These are phyloP conservation scores for Euptelea pleiosperma DNA, from an alignment of 164 flowering plant genomes.

Conservation along the genomic window DNA sequence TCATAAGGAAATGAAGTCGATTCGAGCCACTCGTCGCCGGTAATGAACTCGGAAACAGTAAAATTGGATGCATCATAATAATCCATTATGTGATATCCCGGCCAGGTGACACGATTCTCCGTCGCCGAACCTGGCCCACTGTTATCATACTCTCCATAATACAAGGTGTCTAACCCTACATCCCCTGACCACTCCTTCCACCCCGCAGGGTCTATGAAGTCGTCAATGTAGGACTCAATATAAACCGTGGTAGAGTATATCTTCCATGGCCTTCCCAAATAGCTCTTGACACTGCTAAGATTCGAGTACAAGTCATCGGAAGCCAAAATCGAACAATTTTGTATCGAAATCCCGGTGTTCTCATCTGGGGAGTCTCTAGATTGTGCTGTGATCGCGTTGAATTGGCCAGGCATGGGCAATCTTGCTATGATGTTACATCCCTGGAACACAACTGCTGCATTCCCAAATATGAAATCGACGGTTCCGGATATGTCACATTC, in stretches of 20 bases:
- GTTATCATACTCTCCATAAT: constrained; percentile 64
- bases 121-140: constrained; percentile 54
- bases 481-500: constrained; percentile 76
- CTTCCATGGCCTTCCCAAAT: constrained; percentile 76
- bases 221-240: constrained; percentile 56
- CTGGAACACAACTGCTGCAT: constrained; percentile 77
- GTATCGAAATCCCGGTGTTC: constrained; percentile 64
- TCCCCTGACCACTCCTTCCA: constrained; percentile 57
- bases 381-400: constrained; percentile 65
- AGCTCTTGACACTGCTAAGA: constrained; percentile 34
- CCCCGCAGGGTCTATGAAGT: constrained; percentile 44
- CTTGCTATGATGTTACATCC: constrained; percentile 46
- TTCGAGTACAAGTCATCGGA: constrained; percentile 38
- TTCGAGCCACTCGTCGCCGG: constrained; percentile 58
- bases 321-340: constrained; percentile 58
- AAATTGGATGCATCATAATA: constrained; percentile 51
- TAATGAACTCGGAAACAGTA: constrained; percentile 52
- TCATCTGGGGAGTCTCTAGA: constrained; percentile 49
- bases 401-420: constrained; percentile 57
- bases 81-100: constrained; percentile 57
- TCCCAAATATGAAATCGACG: constrained; percentile 74
- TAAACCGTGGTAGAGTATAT: constrained; percentile 48
- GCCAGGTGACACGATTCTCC: constrained; percentile 50
- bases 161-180: constrained; percentile 42
- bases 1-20: constrained; percentile 71